Evolutionary conservation across 2,329 filamentous ascomycete genomes (phyloP).

Genomic region (Bipolaris zeicola): DNA sequence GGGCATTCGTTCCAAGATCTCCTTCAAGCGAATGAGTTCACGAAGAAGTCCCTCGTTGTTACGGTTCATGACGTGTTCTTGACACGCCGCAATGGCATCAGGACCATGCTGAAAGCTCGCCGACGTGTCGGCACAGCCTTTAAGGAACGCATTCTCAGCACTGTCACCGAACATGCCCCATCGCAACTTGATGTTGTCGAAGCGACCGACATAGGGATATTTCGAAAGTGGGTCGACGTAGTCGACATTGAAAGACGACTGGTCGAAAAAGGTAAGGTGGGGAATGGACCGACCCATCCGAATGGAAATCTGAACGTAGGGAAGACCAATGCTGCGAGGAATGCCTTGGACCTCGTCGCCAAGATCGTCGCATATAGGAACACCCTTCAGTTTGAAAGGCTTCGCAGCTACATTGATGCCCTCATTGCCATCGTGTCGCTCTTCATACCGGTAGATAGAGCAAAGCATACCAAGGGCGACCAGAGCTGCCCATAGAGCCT

Average conservation of each 20-base stretch:
- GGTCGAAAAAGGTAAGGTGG: conserved; percentile 60
- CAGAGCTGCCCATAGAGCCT: conserved; percentile 60
- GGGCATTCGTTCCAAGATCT: conserved; percentile 34
- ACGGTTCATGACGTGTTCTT: conserved; percentile 34
- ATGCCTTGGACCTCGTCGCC: conserved; percentile 59
- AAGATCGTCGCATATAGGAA: conserved; percentile 58
- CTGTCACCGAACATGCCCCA: conserved; percentile 36
- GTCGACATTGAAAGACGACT: conserved; percentile 61
- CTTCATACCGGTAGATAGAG: conserved; percentile 61
- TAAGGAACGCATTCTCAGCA: conserved; percentile 34
- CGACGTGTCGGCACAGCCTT: conserved; percentile 34
- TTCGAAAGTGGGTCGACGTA: conserved; percentile 56
- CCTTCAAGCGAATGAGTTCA: conserved; percentile 32
- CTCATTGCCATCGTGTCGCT: conserved; percentile 59
- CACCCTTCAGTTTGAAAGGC: conserved; percentile 46
- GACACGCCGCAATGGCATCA: conserved; percentile 33
- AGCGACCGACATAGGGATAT: conserved; percentile 53
- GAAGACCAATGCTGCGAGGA: conserved; percentile 56
- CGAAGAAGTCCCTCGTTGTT: conserved; percentile 33
- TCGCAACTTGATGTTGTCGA: conserved; percentile 30
- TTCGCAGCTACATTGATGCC: conserved; percentile 51
- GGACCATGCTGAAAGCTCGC: conserved; percentile 34
- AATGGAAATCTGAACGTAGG: conserved; percentile 60
- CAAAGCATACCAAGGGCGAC: conserved; percentile 61
- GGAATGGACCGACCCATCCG: conserved; percentile 61